Evolutionary conservation across 495 filamentous ascomycete species (phyloP).

Genomic region (Penicillium mononematosum): DNA sequence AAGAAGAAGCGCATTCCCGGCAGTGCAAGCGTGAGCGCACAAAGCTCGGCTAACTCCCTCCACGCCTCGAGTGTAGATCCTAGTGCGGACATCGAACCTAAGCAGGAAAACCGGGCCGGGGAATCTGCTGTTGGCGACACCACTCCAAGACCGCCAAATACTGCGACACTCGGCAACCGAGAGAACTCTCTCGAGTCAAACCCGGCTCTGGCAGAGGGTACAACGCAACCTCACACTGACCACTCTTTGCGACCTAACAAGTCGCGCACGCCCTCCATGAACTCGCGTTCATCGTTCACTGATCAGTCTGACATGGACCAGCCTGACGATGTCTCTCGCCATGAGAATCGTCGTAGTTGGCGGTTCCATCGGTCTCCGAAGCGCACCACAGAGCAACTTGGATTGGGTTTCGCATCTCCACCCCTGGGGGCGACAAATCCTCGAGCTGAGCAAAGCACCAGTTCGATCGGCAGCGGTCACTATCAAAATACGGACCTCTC

Average conservation of each 20-base stretch:
- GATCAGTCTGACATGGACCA: conserved; percentile 76
- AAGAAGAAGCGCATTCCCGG: conserved; percentile 76
- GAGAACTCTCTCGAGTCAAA: conserved; percentile 24
- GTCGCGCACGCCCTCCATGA: conserved; percentile 68
- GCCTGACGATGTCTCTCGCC: conserved; percentile 58
- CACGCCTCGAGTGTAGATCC: conserved; percentile 39
- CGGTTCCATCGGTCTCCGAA: conserved; percentile 60
- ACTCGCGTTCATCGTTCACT: conserved; percentile 71
- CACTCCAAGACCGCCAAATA: conserved; percentile 33
- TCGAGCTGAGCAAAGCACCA: conserved; percentile 67
- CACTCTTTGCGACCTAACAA: conserved; percentile 57
- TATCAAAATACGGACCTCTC: conserved; percentile 40
- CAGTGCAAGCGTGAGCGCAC: conserved; percentile 75
- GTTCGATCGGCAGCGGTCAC: conserved; percentile 61
- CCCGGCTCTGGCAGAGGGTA: conserved; percentile 21
- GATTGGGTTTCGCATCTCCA: conserved; percentile 46
- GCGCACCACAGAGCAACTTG: conserved; percentile 55
- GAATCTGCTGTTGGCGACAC: conserved; percentile 32
- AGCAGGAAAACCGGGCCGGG: conserved; percentile 14
- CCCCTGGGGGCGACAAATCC: conserved; percentile 58
- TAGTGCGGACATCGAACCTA: conserved; percentile 21
- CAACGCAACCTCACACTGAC: conserved; percentile 36
- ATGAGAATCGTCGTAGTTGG: conserved; percentile 62
- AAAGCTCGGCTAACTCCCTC: conserved; percentile 79
- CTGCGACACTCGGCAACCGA: conserved; percentile 24